Percentiles rank a stretch among this genome's conserved stretches.
These are phyloP conservation scores for Tilletiopsis washingtonensis DNA, from an alignment of 1,284 basidiomycete genomes.

Conservation along the genomic window DNA sequence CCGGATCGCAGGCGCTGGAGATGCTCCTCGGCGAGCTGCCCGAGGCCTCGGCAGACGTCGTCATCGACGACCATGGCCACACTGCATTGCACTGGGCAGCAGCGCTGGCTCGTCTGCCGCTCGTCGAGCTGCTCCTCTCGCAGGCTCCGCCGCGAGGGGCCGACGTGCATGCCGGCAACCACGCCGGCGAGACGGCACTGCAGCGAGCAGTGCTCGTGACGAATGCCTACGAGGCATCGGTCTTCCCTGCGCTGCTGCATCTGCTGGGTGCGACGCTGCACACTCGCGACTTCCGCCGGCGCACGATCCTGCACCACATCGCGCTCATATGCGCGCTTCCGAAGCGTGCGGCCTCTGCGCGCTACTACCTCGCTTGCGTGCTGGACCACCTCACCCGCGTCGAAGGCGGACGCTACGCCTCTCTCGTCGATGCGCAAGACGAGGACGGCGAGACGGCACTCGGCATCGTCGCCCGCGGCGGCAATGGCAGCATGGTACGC, in stretches of 20 bases:
- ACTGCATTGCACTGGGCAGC: slow-evolving; percentile 89
- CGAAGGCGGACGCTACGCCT: slow-evolving; percentile 44
- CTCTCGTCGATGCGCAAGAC: slow-evolving; percentile 83
- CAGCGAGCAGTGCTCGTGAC: slow-evolving; percentile 86
- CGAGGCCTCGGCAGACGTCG: slow-evolving; percentile 59
- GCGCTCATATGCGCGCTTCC: slow-evolving; percentile 82
- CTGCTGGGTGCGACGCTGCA: slow-evolving; percentile 65
- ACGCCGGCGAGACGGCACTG: slow-evolving; percentile 86
- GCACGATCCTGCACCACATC: slow-evolving; percentile 89
- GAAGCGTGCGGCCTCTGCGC: slow-evolving; percentile 71
- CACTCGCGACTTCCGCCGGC: slow-evolving; percentile 81
- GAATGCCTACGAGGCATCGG: slow-evolving; percentile 67
- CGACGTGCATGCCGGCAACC: slow-evolving; percentile 55
- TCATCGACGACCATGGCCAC: slow-evolving; percentile 79
- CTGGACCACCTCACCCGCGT: slow-evolving; percentile 58
- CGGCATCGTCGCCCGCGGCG: slow-evolving; percentile 88
- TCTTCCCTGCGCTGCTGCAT: slow-evolving; percentile 64
- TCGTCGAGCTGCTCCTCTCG: slow-evolving; percentile 48
- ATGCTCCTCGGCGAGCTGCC: slow-evolving; percentile 42
- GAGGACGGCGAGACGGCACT: slow-evolving; percentile 92
- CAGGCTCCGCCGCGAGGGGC: slow-evolving; percentile 54
- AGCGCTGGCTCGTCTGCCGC: slow-evolving; percentile 61
- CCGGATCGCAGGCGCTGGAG: slow-evolving; percentile 7
- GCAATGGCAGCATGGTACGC: slow-evolving; percentile 77
- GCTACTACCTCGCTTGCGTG: slow-evolving; percentile 86